phyloP scores from a whole-genome alignment of 2,329 filamentous ascomycete genomes.

The Purpureocillium takamizusanense region DNA sequence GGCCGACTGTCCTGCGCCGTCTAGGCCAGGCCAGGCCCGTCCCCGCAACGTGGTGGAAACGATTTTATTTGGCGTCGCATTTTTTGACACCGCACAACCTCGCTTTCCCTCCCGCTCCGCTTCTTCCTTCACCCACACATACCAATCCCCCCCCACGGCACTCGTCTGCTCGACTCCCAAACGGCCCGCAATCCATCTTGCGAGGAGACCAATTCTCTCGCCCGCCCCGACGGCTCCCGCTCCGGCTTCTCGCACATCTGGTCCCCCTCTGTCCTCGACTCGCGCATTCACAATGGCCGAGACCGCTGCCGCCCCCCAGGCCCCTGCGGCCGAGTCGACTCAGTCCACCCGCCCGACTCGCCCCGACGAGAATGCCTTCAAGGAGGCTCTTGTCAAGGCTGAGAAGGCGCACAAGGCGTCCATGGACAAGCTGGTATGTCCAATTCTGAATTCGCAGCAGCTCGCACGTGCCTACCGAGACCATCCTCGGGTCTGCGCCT shows the following conservation, averaged over 20 bases:
- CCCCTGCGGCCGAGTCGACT: slow-evolving; percentile 29
- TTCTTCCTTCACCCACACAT: slow-evolving; percentile 1
- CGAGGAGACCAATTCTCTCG: not conserved
- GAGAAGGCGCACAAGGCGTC: slow-evolving; percentile 79
- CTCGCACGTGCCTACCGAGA: too few relatives aligned
- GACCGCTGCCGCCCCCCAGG: slow-evolving; percentile 32
- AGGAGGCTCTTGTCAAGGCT: slow-evolving; percentile 66
- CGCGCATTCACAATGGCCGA: slow-evolving; percentile 34
- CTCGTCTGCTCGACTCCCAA: too few relatives aligned
- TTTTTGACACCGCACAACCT: slow-evolving; percentile 4
- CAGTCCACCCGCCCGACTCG: slow-evolving; percentile 60
- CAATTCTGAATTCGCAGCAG: too few relatives aligned
- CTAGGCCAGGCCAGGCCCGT: too few relatives aligned
- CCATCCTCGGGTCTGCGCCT: too few relatives aligned
- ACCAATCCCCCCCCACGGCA: not conserved
- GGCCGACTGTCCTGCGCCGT: too few relatives aligned
- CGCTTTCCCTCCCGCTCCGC: slow-evolving; percentile 3
- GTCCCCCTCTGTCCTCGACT: slow-evolving; percentile 9
- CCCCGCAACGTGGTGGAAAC: not conserved
- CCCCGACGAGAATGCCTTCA: slow-evolving; percentile 80
- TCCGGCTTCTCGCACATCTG: slow-evolving; percentile 10
- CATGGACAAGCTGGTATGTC: slow-evolving; percentile 48
- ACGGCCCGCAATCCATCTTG: not conserved
- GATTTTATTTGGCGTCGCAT: not conserved
- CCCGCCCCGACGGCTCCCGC: slow-evolving; percentile 10